phyloP scores from a whole-genome alignment of 352 stramenopile genomes.

The Phytophthora foliorum region DNA sequence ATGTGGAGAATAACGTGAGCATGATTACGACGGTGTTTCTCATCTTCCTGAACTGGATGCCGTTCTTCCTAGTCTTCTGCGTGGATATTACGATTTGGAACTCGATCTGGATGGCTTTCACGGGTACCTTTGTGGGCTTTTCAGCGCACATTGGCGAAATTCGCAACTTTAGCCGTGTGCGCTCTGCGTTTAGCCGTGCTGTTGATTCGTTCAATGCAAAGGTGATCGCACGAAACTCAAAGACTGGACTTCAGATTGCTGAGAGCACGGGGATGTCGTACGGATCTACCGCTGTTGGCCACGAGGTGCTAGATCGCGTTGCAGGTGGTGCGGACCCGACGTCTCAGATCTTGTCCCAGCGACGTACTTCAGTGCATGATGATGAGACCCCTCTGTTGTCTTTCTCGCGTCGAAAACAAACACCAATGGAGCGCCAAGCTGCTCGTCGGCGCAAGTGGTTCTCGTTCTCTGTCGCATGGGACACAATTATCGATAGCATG shows the following conservation, averaged over 20 bases:
- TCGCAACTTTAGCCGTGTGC: slow-evolving; percentile 91
- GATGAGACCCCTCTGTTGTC: slow-evolving; percentile 86
- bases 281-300: slow-evolving; percentile 55
- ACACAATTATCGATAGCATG: slow-evolving; percentile 98
- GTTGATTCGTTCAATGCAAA: slow-evolving; percentile 91
- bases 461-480: slow-evolving; percentile 98
- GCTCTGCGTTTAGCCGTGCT: slow-evolving; percentile 86
- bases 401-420: slow-evolving; percentile 90
- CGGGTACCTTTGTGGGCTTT: slow-evolving; percentile 97
- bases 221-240: slow-evolving; percentile 81
- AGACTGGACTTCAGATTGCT: slow-evolving; percentile 72
- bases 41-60: slow-evolving; percentile 96
- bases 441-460: slow-evolving; percentile 98
- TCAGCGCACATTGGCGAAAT: slow-evolving; percentile 97
- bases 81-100: slow-evolving; percentile 99
- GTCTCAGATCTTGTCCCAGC: slow-evolving; percentile 39
- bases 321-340: slow-evolving; percentile 45
- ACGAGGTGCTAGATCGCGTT: slow-evolving; percentile 71
- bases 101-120: slow-evolving; percentile 97
- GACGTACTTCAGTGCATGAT: slow-evolving; percentile 45
- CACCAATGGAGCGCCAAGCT: slow-evolving; percentile 84
- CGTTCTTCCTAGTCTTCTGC: slow-evolving; percentile 98
- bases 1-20: slow-evolving; percentile 90
- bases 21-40: slow-evolving; percentile 90
- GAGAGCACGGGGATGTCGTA: slow-evolving; percentile 54